Conservation (phyloP, 495 filamentous ascomycete genomes). For the Ramalina peruviana region DNA sequence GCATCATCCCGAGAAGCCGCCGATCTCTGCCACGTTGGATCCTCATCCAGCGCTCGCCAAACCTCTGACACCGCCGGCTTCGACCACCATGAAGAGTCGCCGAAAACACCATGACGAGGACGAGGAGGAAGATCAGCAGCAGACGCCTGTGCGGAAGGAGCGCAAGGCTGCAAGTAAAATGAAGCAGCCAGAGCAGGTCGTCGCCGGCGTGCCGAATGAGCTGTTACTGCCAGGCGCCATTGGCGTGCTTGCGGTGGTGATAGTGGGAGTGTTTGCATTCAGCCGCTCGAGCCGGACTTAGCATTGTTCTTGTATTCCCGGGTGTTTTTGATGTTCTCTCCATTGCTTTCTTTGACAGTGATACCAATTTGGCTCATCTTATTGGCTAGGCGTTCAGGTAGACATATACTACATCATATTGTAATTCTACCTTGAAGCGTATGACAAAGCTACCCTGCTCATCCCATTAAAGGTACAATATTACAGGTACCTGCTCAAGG, state of each 20-base stretch:
- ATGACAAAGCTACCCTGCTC: too few species aligned
- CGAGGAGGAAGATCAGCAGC: constrained; percentile 46
- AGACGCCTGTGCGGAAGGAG: constrained; percentile 32
- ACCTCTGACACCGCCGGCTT: constrained; percentile 39
- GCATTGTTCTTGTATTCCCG: not conserved
- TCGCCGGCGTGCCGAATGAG: constrained; percentile 90
- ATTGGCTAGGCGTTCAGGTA: too few species aligned
- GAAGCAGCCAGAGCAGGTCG: constrained; percentile 53
- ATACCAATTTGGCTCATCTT: too few species aligned
- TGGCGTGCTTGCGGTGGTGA: constrained; percentile 85
- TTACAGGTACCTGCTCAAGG: not conserved
- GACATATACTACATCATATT: too few species aligned
- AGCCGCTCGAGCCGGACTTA: constrained; percentile 58
- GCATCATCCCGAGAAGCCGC: constrained; percentile 78
- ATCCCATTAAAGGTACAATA: too few species aligned
- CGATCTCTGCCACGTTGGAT: constrained; percentile 52
- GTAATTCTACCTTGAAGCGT: too few species aligned
- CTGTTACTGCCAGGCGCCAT: constrained; percentile 86
- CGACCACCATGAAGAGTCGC: constrained; percentile 42
- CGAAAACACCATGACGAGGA: constrained; percentile 38
- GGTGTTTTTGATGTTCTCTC: not conserved
- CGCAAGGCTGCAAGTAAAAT: constrained; percentile 24
- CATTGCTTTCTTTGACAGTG: too few species aligned
- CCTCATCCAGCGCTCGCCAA: constrained; percentile 46
- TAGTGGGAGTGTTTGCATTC: constrained; percentile 85